Evolutionary conservation across 805 yeast species (phyloP), one percentile per base, ranked within the genome.

Genomic region (Kurtzmaniella cleridarum): DNA sequence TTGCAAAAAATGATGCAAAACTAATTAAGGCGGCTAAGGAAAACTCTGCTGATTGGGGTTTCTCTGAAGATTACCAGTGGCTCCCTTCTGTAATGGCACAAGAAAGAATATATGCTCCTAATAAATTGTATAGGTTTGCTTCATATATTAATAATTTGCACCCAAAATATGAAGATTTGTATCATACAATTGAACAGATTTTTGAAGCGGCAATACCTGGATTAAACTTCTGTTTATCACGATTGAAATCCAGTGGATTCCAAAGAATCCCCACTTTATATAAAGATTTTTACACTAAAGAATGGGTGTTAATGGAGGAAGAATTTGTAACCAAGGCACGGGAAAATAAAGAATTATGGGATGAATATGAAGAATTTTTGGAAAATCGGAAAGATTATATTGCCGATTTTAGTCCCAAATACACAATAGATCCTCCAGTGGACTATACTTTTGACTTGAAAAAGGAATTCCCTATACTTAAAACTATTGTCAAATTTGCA

Each of bases 141-240:
- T 65, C 72, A 2, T 68, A 66, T 43, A 68, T 68, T 43, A 68
- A 68, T 47, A 68, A 67, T 41, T 51, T 68, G 39, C 66, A 68
- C 35, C 71, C 72, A 13, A 44, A 48, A 32, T 48, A 43, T 40
- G 30, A 43, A n/a, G 42, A 39, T 1, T 43, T 68, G 16, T 68
- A 68, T 44, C n/a, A 27, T 1, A 34, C 51, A 2, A 60, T 68
- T 33, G 67, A 46, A 13, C 39, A 47, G 0, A 47, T 68, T 2
- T 64, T 68, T 44, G 55, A 56, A 30, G 27, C 20, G 3, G 38
- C 48, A 11, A 14, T 63, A 7, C 70, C 71, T 3, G 70, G 64
- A 1, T 45, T 67, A 40, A 55, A 61, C 36, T 47, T 41, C 23
- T 41, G 45, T 13, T 48, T 66, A 20, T 45, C 69, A 1, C 40